Evolutionary conservation across 305 asterid species (phyloP).

Genomic region (Petunia hybrid): DNA sequence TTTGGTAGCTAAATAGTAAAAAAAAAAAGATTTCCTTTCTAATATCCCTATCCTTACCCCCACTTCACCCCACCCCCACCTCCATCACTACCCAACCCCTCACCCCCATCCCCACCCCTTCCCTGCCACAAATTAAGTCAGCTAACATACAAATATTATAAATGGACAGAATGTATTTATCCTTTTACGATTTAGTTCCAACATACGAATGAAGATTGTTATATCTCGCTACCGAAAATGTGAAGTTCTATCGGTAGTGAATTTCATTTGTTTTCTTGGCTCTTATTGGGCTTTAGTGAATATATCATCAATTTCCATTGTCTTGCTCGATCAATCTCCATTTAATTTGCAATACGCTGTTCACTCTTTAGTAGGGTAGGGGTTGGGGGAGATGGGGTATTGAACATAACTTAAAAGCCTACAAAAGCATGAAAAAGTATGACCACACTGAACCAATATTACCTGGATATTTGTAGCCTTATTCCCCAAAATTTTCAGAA

Average conservation of each 20-base stretch:
- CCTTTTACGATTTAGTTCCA: not conserved
- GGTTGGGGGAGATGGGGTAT: not conserved
- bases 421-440: not conserved
- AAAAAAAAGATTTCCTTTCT: no score
- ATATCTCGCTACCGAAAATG: not conserved
- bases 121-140: no score
- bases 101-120: no score
- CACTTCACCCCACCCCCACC: no score
- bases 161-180: not conserved
- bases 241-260: not conserved
- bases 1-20: no score
- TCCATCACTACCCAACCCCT: no score
- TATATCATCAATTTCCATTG: not conserved
- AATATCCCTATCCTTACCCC: no score
- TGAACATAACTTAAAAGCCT: not conserved
- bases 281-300: not conserved
- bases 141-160: not conserved
- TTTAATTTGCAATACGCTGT: no score
- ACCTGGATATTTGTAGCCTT: constrained; percentile 72
- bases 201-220: not conserved
- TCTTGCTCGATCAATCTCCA: not conserved
- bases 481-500: constrained; percentile 67
- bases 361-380: no score
- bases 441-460: not conserved
- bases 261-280: not conserved